These are phyloP conservation scores for Penicillium alfredii DNA, from an alignment of 495 filamentous ascomycete species.

Conservation along the genomic window DNA sequence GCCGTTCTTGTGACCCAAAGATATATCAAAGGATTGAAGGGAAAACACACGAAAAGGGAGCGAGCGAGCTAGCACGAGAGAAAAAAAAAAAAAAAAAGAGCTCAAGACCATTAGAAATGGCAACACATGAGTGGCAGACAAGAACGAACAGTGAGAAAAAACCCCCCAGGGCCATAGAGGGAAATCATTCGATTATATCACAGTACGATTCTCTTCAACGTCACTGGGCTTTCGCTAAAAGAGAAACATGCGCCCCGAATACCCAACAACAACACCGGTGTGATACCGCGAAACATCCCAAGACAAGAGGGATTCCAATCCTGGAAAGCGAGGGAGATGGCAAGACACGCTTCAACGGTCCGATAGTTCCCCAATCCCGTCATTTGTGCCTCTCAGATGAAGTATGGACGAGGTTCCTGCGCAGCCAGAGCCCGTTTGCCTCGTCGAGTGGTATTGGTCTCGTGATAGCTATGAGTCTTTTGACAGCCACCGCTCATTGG, in stretches of 20 bases:
- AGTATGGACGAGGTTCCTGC: too few species aligned
- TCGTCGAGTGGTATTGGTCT: conserved; percentile 13
- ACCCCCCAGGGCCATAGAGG: conserved; percentile 2
- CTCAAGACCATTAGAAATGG: too few species aligned
- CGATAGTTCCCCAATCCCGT: neutral
- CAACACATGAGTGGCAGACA: neutral
- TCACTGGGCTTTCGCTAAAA: too few species aligned
- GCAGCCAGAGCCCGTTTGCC: conserved; percentile 14
- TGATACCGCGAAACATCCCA: conserved; percentile 15
- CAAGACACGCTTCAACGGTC: conserved; percentile 5
- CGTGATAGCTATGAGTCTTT: conserved; percentile 14
- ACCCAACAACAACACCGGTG: conserved; percentile 15
- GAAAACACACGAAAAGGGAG: too few species aligned
- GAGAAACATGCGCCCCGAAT: conserved; percentile 8
- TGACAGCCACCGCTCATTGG: conserved; percentile 18
- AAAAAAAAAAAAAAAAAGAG: too few species aligned
- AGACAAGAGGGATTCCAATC: conserved; percentile 12
- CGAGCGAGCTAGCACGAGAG: too few species aligned
- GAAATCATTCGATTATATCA: conserved; percentile 21
- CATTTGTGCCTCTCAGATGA: conserved; percentile 5
- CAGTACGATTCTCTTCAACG: conserved; percentile 5
- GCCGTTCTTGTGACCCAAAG: too few species aligned
- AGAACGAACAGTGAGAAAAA: conserved; percentile 6
- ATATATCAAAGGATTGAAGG: too few species aligned
- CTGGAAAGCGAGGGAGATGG: conserved; percentile 12